A percentile compares a stretch with the other conserved stretches of the same genome.
Conservation (phyloP, 306 rosid genomes). For the Gastrolobium villosum region DNA sequence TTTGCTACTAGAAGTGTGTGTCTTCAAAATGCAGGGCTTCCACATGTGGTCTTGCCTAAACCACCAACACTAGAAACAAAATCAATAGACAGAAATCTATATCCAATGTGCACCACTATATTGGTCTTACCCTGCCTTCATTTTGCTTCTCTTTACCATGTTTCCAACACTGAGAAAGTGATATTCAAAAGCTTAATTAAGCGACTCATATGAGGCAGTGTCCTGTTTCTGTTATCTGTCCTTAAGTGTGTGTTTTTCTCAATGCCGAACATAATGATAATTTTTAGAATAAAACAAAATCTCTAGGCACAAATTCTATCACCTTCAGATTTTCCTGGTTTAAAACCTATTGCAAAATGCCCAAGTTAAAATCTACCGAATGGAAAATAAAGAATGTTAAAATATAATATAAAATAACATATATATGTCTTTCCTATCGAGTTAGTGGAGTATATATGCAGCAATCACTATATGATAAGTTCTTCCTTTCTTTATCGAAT, state of each 20-base stretch:
- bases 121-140: slow-evolving; percentile 36
- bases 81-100: slow-evolving; percentile 48
- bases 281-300: background rate
- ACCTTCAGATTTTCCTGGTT: background rate
- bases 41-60: slow-evolving; percentile 67
- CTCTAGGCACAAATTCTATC: slow-evolving; percentile 15
- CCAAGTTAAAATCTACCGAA: background rate
- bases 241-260: slow-evolving; percentile 38
- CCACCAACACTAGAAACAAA: slow-evolving; percentile 47
- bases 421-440: too few species aligned
- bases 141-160: slow-evolving; percentile 49
- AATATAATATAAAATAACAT: too few species aligned
- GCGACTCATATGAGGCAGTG: slow-evolving; percentile 48
- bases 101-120: slow-evolving; percentile 45
- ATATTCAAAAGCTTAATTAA: slow-evolving; percentile 41
- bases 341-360: background rate
- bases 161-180: slow-evolving; percentile 48
- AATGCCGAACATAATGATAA: slow-evolving; percentile 8
- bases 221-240: slow-evolving; percentile 47
- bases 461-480: too few species aligned
- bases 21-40: slow-evolving; percentile 41
- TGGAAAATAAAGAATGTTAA: too few species aligned
- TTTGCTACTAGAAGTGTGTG: slow-evolving; percentile 36
- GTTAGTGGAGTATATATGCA: too few species aligned
- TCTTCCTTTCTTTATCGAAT: too few species aligned